These are phyloP conservation scores for Inonotus hispidus DNA, from an alignment of 1,284 basidiomycete genomes.

Conservation along the genomic window DNA sequence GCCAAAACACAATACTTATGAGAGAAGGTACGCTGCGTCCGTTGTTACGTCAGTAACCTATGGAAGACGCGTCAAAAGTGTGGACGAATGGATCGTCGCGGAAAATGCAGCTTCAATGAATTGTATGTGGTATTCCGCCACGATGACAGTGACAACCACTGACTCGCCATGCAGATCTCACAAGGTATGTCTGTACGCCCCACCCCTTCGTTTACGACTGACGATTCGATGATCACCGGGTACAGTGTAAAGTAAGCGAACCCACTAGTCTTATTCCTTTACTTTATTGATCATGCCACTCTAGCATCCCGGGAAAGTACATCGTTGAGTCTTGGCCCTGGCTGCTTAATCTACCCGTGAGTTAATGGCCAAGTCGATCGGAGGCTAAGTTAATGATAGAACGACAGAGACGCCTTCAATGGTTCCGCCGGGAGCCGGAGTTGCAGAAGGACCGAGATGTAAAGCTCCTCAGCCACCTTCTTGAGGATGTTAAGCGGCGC, in stretches of 20 bases:
- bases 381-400: neutral
- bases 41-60: conserved; percentile 43
- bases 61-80: conserved; percentile 39
- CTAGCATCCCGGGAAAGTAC: conserved; percentile 49
- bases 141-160: neutral
- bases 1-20: neutral
- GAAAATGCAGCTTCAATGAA: conserved; percentile 40
- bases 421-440: conserved; percentile 41
- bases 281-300: neutral
- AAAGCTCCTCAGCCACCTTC: conserved; percentile 36
- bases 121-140: conserved; percentile 29
- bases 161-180: conserved; percentile 28
- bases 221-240: neutral
- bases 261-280: neutral
- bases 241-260: conserved; percentile 32
- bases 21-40: conserved; percentile 38
- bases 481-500: conserved; percentile 41
- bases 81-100: conserved; percentile 42
- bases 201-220: neutral
- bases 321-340: conserved; percentile 47
- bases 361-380: conserved; percentile 13
- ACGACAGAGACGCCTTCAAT: conserved; percentile 33
- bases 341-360: conserved; percentile 40
- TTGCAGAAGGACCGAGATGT: conserved; percentile 37
- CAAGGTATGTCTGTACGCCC: conserved; percentile 27